Base-by-base conservation (phyloP, 2,329 filamentous ascomycete species). In the Fonsecaea pedrosoi region DNA sequence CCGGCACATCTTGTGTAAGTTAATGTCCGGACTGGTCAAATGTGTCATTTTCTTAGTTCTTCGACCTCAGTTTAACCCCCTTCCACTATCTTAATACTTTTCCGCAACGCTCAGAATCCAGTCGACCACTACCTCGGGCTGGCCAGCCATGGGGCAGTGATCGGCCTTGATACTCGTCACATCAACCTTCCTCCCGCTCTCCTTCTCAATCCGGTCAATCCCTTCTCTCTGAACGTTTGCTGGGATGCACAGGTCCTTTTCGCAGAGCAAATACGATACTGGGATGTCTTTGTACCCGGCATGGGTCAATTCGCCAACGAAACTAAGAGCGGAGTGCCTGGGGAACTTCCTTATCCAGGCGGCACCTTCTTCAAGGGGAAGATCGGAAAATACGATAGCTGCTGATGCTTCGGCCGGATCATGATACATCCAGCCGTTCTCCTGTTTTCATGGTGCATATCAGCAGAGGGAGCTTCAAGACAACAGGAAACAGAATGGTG, bases 281-380 rank as follows among this genome's bases (percentile, higher is more conserved):
- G 76, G 75, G 2, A 78, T 67, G 50, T 78, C 70, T 64, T 75
- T 75, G 68, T 78, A 78, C 0, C 74, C 77, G 4, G 73, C 48
- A 64, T 78, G 73, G 4, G 74, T 77, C 30, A 79, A 54, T 48
- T 67, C 64, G 8, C 72, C 70, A 0, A 58, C 66, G 63, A 80
- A 79, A 50, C 73, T 75, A 15, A 69, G 54, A 8, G 70, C 66
- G 1, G 74, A 77, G 54, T 80, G 78, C 35, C 53, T 54, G 12
- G 66, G 53, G n/a, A 68, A 66, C 25, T 48, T 42, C 42, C 68
- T 69, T 2, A 68, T 48, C 35, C 74, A 73, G 10, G 65, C 67
- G 25, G 64, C 58, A 1, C 69, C 71, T 60, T 66, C 54, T 62
- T 72, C 68, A 18, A 35, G 34, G 7, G 65, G 37, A 13, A 71